phyloP scores from a whole-genome alignment of 495 filamentous ascomycete species.

The Filosporella fistucella region DNA sequence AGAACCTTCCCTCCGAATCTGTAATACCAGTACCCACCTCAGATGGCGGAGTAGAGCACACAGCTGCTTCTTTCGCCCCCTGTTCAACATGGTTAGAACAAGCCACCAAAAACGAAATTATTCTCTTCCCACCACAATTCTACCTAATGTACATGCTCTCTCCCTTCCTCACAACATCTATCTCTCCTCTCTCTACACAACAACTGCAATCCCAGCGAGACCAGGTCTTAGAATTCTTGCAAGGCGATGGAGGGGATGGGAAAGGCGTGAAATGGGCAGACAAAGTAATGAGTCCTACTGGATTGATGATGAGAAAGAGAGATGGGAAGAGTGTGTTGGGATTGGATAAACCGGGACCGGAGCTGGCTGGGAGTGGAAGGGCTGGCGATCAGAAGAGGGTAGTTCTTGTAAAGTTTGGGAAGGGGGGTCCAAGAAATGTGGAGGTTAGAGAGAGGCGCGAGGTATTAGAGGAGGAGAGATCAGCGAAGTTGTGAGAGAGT shows the following conservation, averaged over 20 bases:
- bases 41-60: conserved; percentile 84
- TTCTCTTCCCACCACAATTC: conserved; percentile 88
- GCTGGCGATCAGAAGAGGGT: conserved; percentile 71
- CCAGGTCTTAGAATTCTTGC: conserved; percentile 53
- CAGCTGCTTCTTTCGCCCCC: conserved; percentile 71
- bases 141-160: conserved; percentile 68
- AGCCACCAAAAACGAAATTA: conserved; percentile 59
- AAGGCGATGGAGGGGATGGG: conserved; percentile 26
- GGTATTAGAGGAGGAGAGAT: conserved; percentile 34
- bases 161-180: conserved; percentile 48
- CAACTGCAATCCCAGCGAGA: conserved; percentile 51
- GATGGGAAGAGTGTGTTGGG: conserved; percentile 60
- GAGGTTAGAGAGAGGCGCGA: conserved; percentile 51
- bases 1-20: conserved; percentile 27
- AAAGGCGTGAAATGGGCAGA: conserved; percentile 61
- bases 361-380: conserved; percentile 55
- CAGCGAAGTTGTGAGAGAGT: neutral
- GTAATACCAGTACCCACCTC: conserved; percentile 59
- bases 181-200: conserved; percentile 28
- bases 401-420: conserved; percentile 62
- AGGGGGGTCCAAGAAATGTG: conserved; percentile 49
- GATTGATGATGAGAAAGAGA: conserved; percentile 44
- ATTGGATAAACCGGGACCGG: conserved; percentile 66
- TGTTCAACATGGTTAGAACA: conserved; percentile 63
- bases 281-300: conserved; percentile 71